These are phyloP conservation scores for Hydnum rufescens DNA, from an alignment of 768 basidiomycete species.

Conservation along the genomic window DNA sequence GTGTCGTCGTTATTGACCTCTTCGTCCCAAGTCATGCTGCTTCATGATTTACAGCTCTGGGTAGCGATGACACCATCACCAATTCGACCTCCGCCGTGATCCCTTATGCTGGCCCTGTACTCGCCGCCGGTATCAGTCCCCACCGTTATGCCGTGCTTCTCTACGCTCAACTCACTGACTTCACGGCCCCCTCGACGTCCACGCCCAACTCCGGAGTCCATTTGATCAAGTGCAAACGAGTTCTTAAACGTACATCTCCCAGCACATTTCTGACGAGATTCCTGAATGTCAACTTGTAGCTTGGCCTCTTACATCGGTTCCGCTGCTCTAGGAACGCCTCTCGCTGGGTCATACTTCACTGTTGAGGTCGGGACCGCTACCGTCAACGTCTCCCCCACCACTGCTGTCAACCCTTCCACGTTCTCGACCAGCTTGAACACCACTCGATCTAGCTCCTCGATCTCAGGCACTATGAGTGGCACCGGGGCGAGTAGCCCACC, in stretches of 20 bases:
- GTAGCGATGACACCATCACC: background rate
- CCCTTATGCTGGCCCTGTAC: background rate
- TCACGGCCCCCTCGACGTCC: constrained; percentile 11
- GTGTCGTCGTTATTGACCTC: background rate
- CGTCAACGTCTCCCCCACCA: constrained; percentile 16
- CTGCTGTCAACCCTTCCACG: constrained; percentile 15
- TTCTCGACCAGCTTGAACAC: constrained; percentile 1
- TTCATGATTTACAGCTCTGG: no score
- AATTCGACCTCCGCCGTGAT: background rate
- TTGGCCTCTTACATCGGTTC: background rate
- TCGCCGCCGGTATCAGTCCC: constrained; percentile 7
- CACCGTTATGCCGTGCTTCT: constrained; percentile 13
- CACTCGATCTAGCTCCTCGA: background rate
- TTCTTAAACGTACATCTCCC: background rate
- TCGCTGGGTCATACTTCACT: constrained; percentile 19
- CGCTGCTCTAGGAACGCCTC: background rate
- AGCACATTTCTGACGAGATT: constrained; percentile 2
- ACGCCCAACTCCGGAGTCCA: background rate
- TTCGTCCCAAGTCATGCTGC: no score
- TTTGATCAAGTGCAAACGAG: background rate
- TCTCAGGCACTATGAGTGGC: background rate
- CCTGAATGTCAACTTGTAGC: background rate
- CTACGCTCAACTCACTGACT: constrained; percentile 11
- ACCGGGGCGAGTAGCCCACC: no score
- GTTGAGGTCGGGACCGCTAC: constrained; percentile 22